Conservation (phyloP, 2,329 filamentous ascomycete genomes). For the Cryphonectria radicalis region DNA sequence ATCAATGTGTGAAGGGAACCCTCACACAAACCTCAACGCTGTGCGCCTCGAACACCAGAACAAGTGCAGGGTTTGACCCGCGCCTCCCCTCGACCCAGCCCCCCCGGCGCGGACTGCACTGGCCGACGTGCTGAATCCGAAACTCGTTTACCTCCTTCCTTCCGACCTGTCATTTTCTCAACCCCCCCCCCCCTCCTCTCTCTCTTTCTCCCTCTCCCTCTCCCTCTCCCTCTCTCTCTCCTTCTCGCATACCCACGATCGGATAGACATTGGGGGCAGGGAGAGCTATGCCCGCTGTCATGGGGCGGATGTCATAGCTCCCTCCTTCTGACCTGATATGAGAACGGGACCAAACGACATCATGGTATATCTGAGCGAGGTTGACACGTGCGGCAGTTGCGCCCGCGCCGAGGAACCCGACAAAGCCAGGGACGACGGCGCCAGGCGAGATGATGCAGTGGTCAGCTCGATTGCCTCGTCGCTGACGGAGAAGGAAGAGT, state of each 20-base stretch:
- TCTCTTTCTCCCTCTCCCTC: neutral
- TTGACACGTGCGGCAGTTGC: constrained; percentile 12
- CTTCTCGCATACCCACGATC: neutral
- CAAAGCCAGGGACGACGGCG: neutral
- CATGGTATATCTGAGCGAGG: constrained; percentile 18
- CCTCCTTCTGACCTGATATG: constrained; percentile 9
- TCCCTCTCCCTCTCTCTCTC: neutral
- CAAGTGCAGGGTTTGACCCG: neutral
- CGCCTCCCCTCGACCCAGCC: neutral
- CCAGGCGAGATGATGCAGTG: neutral
- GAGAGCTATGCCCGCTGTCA: neutral
- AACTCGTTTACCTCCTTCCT: neutral
- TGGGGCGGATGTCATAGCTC: neutral
- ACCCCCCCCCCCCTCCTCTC: too few relatives aligned
- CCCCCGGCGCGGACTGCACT: neutral
- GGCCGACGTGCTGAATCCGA: neutral
- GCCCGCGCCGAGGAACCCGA: constrained; percentile 11
- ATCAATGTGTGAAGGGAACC: neutral
- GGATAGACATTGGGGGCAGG: neutral
- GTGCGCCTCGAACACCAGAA: neutral
- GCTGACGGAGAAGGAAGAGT: constrained; percentile 8
- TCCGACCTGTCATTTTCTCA: neutral
- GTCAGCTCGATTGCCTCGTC: constrained; percentile 13
- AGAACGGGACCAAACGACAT: neutral
- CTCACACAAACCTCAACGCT: neutral